Evolutionary conservation across 1,284 basidiomycete species (phyloP).

Genomic region (Polyporus tsugae): DNA sequence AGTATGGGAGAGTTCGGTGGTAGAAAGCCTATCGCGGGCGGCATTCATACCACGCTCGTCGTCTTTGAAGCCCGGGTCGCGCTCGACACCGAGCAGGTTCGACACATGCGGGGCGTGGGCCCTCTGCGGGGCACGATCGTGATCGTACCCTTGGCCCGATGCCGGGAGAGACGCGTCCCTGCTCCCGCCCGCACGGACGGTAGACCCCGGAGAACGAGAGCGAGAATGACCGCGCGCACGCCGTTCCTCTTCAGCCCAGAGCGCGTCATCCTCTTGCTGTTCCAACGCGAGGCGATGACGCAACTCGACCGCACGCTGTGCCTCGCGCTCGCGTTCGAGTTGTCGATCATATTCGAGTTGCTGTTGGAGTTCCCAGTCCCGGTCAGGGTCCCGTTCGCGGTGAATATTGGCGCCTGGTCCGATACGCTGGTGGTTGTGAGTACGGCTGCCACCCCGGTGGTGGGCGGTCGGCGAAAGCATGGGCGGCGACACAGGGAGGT

Average conservation of each 20-base stretch:
- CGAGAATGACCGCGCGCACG: constrained; percentile 29
- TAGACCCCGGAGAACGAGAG: constrained; percentile 34
- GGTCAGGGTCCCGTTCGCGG: constrained; percentile 52
- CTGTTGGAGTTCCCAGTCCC: constrained; percentile 50
- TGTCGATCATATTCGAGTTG: constrained; percentile 56
- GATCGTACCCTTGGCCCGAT: constrained; percentile 38
- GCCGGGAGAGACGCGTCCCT: constrained; percentile 37
- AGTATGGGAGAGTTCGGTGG: constrained; percentile 17
- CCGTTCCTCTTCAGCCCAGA: constrained; percentile 29
- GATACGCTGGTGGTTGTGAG: constrained; percentile 73
- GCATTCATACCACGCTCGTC: constrained; percentile 21
- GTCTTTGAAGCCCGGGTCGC: constrained; percentile 33
- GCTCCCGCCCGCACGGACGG: constrained; percentile 31
- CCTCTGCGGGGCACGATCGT: constrained; percentile 34
- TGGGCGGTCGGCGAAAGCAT: constrained; percentile 34
- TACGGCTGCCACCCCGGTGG: constrained; percentile 32
- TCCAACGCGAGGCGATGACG: constrained; percentile 35
- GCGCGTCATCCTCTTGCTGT: constrained; percentile 33
- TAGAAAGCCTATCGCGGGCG: constrained; percentile 25
- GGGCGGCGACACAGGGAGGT: constrained; percentile 36
- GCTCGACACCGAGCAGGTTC: constrained; percentile 35
- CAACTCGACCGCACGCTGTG: constrained; percentile 37
- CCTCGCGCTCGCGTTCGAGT: constrained; percentile 56
- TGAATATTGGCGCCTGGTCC: constrained; percentile 68
- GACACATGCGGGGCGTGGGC: constrained; percentile 30